Evolutionary conservation across 225 moss, liverwort and hornwort genomes (phyloP), one percentile per base, ranked within the genome.

Genomic region (Pleurozium schreberi): DNA sequence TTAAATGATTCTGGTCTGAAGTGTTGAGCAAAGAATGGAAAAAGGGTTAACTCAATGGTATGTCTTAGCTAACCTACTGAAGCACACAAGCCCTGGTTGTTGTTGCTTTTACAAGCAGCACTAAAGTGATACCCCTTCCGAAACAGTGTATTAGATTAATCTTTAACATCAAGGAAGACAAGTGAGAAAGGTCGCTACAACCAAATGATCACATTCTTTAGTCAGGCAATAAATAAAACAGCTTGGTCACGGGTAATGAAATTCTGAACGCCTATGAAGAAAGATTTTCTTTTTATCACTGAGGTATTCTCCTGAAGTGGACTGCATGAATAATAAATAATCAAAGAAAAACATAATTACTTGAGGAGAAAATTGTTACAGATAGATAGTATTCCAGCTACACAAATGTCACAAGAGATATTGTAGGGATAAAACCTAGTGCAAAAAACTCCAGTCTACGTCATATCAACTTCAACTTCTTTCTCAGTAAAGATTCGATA

Each of bases 401-500:
- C 70, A 53, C 80, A 89, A 89, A 73, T 71, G 86, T 87, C 83
- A 82, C 82, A 91, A 85, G 66, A 80, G 62, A 65, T 74, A 85
- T 75, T 58, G 81, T 81, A 90, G 61, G 49, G 80, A 87, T 66
- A 83, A 82, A 88, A 87, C 62, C 84, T 87, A 88, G 62, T 42
- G 89, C 82, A 55, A 77, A 81, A 84, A 88, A 81, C 10, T 8
- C 28, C 61, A 75, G 91, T 86, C 86, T 93, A 89, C 79, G n/a
- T 83, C 90, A 93, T 86, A 60, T 91, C 90, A 73, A 93, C 93
- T 89, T 91, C 88, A 84, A 86, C 89, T 89, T 95, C 96, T 86
- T 94, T 95, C 88, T 96, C 95, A 11, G 93, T 92, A 45, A 97
- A 95, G 93, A 88, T 93, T 57, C 94, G 92, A 86, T 97, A 97